A percentile compares a stretch with the other conserved stretches of the same genome.
These are phyloP conservation scores for Quercus parvula DNA, from an alignment of 306 rosid genomes.

Conservation along the genomic window DNA sequence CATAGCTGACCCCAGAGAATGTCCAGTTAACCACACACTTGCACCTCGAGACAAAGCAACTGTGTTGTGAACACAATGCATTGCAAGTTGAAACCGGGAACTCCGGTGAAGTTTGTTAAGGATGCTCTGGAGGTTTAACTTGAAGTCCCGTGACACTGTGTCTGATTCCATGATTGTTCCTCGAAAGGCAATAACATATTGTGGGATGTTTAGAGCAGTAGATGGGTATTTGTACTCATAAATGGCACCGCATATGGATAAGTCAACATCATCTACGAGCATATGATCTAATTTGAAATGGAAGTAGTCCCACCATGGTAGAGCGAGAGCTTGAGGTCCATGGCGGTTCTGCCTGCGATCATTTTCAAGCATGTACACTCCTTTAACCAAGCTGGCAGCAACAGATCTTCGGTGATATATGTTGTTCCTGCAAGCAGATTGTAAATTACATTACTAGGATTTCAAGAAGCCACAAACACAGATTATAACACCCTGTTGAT, in stretches of 20 bases:
- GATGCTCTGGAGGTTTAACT: not conserved
- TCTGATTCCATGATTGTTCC: not conserved
- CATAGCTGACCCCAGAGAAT: constrained; percentile 35
- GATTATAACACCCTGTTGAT: too few species aligned
- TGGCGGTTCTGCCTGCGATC: constrained; percentile 15
- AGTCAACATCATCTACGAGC: constrained; percentile 7
- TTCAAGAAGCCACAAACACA: too few species aligned
- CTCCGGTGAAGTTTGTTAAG: constrained; percentile 6
- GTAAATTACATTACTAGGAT: too few species aligned
- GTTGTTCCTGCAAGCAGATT: constrained; percentile 6
- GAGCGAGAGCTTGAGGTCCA: constrained; percentile 13
- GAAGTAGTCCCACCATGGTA: constrained; percentile 28
- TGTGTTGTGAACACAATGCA: not conserved
- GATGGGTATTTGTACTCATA: constrained; percentile 1
- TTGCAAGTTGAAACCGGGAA: constrained; percentile 13
- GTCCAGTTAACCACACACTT: constrained; percentile 35
- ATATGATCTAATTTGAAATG: constrained; percentile 7
- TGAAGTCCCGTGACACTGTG: constrained; percentile 1
- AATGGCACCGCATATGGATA: constrained; percentile 16
- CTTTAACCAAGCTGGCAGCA: constrained; percentile 24
- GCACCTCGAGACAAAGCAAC: not conserved
- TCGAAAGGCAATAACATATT: constrained; percentile 28
- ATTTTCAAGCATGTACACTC: not conserved
- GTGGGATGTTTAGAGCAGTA: constrained; percentile 3
- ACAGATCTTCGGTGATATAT: constrained; percentile 15